Evolutionary conservation across 23 red algal genomes (phyloP).

Genomic region (Gracilariopsis chorda): DNA sequence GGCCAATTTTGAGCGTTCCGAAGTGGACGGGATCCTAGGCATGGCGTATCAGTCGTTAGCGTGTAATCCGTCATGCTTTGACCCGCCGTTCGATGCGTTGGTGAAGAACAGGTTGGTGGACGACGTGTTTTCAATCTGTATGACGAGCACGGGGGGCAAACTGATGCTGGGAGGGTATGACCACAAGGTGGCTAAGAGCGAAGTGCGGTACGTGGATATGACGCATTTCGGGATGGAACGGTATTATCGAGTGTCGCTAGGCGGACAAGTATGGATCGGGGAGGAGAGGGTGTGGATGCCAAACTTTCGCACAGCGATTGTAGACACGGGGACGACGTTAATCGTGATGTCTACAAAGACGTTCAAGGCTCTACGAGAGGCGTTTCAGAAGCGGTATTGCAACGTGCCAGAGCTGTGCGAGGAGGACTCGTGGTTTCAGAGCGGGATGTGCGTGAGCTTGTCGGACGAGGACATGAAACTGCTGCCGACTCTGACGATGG

Average conservation of each 20-base stretch:
- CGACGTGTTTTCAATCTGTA: slow-evolving; percentile 91
- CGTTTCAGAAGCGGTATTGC: slow-evolving; percentile 74
- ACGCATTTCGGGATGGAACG: slow-evolving; percentile 30
- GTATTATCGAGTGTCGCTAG: slow-evolving; percentile 84
- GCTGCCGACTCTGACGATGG: slow-evolving; percentile 71
- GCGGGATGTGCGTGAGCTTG: slow-evolving; percentile 68
- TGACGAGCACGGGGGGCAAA: slow-evolving; percentile 77
- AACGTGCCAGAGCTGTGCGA: slow-evolving; percentile 80
- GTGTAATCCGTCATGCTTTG: slow-evolving; percentile 90
- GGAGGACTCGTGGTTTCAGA: slow-evolving; percentile 78
- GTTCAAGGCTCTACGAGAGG: slow-evolving; percentile 44
- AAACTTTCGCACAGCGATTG: slow-evolving; percentile 74
- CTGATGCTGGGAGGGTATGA: slow-evolving; percentile 92
- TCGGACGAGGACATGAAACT: slow-evolving; percentile 53
- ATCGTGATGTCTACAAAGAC: slow-evolving; percentile 66
- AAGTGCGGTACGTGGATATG: slow-evolving; percentile 73
- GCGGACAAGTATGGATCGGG: slow-evolving; percentile 51
- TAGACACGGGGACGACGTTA: slow-evolving; percentile 96
- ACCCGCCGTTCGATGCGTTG: slow-evolving; percentile 83
- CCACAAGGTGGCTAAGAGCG: slow-evolving; percentile 23
- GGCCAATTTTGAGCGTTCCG: slow-evolving; percentile 63
- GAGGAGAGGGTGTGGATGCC: slow-evolving; percentile 51
- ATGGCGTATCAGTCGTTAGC: slow-evolving; percentile 79
- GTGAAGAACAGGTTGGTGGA: slow-evolving; percentile 66
- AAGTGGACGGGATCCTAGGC: slow-evolving; percentile 92